Percentiles rank a stretch among this genome's conserved stretches.
phyloP scores from a whole-genome alignment of 495 filamentous ascomycete genomes.

The Podospora appendiculata region DNA sequence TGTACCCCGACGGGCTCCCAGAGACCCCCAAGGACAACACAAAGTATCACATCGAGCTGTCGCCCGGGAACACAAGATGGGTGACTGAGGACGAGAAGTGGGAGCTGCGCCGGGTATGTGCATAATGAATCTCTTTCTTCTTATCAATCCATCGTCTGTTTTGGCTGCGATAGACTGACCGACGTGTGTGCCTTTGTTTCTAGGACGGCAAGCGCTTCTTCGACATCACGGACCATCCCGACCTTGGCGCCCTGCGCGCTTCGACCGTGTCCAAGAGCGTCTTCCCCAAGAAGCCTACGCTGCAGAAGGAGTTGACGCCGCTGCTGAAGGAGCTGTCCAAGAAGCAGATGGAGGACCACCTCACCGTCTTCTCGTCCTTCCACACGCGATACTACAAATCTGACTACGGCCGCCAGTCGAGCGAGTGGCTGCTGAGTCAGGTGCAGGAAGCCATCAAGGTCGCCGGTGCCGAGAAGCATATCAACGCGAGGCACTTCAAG shows the following conservation, averaged over 20 bases:
- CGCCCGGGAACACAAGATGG: slow-evolving; percentile 75
- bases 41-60: slow-evolving; percentile 75
- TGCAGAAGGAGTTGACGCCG: slow-evolving; percentile 58
- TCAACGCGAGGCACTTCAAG: slow-evolving; percentile 61
- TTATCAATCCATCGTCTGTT: not conserved
- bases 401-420: slow-evolving; percentile 73
- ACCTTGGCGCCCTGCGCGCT: slow-evolving; percentile 43
- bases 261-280: slow-evolving; percentile 31
- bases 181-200: slow-evolving; percentile 1
- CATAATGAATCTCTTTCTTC: not conserved
- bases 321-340: slow-evolving; percentile 64
- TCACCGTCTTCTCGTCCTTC: slow-evolving; percentile 34
- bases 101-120: slow-evolving; percentile 70
- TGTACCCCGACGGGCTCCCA: slow-evolving; percentile 24
- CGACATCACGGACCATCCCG: slow-evolving; percentile 72
- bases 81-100: slow-evolving; percentile 95
- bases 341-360: slow-evolving; percentile 66
- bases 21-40: slow-evolving; percentile 32
- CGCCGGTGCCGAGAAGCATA: slow-evolving; percentile 61
- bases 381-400: slow-evolving; percentile 51
- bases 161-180: not conserved
- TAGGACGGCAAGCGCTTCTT: slow-evolving; percentile 86
- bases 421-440: slow-evolving; percentile 74
- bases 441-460: slow-evolving; percentile 64
- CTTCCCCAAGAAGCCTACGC: slow-evolving; percentile 61